Conservation (phyloP, 1,284 basidiomycete genomes). For the Hypsizygus ulmarius region DNA sequence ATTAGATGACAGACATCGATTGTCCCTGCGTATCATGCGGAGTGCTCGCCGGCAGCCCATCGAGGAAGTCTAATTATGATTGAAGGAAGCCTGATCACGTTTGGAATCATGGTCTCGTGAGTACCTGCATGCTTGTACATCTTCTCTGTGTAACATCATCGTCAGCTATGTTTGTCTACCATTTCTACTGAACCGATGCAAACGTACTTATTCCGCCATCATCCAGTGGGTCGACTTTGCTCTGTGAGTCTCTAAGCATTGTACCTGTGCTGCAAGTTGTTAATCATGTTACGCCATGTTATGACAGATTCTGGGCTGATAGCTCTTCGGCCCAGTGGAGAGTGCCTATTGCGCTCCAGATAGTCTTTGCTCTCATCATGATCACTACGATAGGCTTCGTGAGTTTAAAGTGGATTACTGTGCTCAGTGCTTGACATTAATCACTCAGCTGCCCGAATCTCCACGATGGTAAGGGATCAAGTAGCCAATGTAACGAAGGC, state of each 20-base stretch:
- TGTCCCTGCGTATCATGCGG: conserved; percentile 63
- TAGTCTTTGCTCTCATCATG: conserved; percentile 60
- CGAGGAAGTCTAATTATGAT: conserved; percentile 68
- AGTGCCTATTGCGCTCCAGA: conserved; percentile 69
- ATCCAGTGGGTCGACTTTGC: no score
- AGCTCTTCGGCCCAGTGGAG: conserved; percentile 63
- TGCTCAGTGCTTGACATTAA: no score
- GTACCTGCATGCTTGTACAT: conserved; percentile 23
- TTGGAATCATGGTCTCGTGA: conserved; percentile 69
- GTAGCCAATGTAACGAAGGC: no score
- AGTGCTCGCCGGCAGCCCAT: conserved; percentile 58
- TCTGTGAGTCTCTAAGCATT: neutral
- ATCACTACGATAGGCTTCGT: conserved; percentile 55
- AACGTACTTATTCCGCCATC: conserved; percentile 40
- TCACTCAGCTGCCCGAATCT: no score
- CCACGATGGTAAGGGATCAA: no score
- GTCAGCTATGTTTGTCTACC: conserved; percentile 27
- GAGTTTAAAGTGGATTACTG: conserved; percentile 22
- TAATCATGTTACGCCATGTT: neutral
- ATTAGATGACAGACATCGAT: conserved; percentile 49
- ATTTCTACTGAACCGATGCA: conserved; percentile 57
- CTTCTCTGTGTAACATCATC: neutral
- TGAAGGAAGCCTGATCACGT: conserved; percentile 66
- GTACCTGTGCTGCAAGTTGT: neutral
- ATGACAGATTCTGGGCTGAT: conserved; percentile 49